phyloP scores from a whole-genome alignment of 2,329 filamentous ascomycete genomes.

The Didymellaceae sp. region DNA sequence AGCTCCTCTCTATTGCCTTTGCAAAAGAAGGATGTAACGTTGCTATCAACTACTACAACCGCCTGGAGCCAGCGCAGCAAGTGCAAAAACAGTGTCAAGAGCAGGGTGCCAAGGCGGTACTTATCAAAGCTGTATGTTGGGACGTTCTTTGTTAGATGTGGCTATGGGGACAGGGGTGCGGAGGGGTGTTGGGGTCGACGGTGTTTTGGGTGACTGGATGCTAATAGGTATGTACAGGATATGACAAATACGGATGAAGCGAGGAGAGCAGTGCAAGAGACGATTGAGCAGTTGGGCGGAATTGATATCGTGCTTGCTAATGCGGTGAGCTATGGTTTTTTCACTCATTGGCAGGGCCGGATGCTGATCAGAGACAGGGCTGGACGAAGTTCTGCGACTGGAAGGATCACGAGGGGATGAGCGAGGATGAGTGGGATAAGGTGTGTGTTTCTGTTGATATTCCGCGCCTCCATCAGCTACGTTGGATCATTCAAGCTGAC shows the following conservation, averaged over 20 bases:
- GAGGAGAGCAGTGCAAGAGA: conserved; percentile 63
- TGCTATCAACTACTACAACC: conserved; percentile 75
- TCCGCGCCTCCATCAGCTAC: not conserved
- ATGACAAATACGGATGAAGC: conserved; percentile 67
- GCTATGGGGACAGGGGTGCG: not conserved
- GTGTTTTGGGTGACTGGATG: not conserved
- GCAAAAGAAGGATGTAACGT: conserved; percentile 72
- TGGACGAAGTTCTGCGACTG: conserved; percentile 68
- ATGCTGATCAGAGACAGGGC: conserved; percentile 51
- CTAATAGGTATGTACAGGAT: conserved; percentile 56
- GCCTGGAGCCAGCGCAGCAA: conserved; percentile 63
- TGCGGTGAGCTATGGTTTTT: conserved; percentile 56
- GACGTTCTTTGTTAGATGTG: too few species aligned
- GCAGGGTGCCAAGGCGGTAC: conserved; percentile 59
- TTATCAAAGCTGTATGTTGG: conserved; percentile 65
- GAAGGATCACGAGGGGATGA: conserved; percentile 63
- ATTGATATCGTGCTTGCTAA: conserved; percentile 82
- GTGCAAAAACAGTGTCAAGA: conserved; percentile 63
- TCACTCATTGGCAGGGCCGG: not conserved
- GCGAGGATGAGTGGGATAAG: conserved; percentile 69
- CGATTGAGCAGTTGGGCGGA: conserved; percentile 67
- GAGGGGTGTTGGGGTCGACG: not conserved
- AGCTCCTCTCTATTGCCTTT: conserved; percentile 70
- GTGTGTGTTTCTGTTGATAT: conserved; percentile 39
- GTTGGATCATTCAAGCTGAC: not conserved